A percentile compares a stretch with the other conserved stretches of the same genome.
Evolutionary conservation across 1,139 yeast genomes (phyloP).

Genomic region (Debaryomycetaceae sp.): DNA sequence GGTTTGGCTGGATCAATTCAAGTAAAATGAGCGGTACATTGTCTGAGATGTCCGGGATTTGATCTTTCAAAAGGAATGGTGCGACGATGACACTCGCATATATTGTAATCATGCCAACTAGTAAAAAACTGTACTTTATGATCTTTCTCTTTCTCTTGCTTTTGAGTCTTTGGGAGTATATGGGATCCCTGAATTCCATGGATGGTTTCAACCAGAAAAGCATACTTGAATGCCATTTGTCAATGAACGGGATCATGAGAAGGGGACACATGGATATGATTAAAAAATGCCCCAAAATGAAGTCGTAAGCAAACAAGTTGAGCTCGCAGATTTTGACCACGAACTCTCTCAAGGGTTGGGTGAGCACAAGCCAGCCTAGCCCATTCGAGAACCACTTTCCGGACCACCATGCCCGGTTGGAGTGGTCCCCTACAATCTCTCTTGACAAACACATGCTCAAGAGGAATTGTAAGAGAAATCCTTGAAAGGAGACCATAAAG

Average conservation of each 20-base stretch:
- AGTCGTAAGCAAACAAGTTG: constrained; percentile 69
- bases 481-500: constrained; percentile 54
- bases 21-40: constrained; percentile 16
- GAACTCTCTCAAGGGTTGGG: constrained; percentile 70
- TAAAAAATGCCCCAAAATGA: constrained; percentile 62
- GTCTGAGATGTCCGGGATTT: constrained; percentile 14
- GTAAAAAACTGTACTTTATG: constrained; percentile 17
- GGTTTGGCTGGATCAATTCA: constrained; percentile 53
- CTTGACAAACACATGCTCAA: constrained; percentile 51
- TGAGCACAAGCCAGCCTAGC: constrained; percentile 53
- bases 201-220: constrained; percentile 36
- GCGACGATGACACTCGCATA: constrained; percentile 17
- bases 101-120: constrained; percentile 13
- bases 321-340: constrained; percentile 66
- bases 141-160: constrained; percentile 15
- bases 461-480: constrained; percentile 40
- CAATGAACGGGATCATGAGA: constrained; percentile 61
- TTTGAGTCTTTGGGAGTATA: constrained; percentile 19
- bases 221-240: constrained; percentile 32
- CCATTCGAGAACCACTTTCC: constrained; percentile 70
- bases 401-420: constrained; percentile 83
- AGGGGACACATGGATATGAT: constrained; percentile 60
- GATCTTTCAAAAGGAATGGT: constrained; percentile 27
- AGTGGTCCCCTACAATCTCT: constrained; percentile 53
- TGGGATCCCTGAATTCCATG: constrained; percentile 22